Base-by-base conservation (phyloP, 2,329 filamentous ascomycete species). In the Hymenoscyphus fructigenus region DNA sequence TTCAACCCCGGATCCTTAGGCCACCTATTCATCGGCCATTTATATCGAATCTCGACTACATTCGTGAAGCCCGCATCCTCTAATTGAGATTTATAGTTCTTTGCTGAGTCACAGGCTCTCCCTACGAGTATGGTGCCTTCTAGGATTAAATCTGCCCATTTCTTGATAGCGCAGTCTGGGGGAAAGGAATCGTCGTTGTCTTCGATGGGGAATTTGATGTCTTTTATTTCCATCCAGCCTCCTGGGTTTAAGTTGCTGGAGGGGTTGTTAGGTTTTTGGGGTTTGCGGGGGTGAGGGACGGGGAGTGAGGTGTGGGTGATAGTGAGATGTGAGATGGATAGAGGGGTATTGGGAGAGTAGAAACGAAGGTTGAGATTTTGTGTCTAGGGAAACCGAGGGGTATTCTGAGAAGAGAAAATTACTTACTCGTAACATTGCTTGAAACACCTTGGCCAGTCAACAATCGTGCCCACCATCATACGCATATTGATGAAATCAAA, bases 401-500 rank as follows among this genome's bases (percentile, higher is more conserved):
- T 50, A 14, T 6, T 5, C n/a, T n/a, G n/a, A 28, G 47, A 28
- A 28, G 26, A 34, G 57, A 5, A 12, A 17, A n/a, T 38, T 14
- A 50, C 38, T 38, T 20, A 64, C 62, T 64, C 62, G 36, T 63
- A 68, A 23, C 62, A 63, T 59, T 67, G 65, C 12, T 32, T 59
- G 50, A 68, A 62, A 15, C 65, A 61, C n/a, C 47, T 57, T 4
- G 63, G 61, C 67, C 67, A 68, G 38, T 65, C 59, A 2, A 29
- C 50, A 20, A 71, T 57, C 1, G 66, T 66, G 10, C 68, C 68
- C 10, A 63, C 53, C 44, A 73, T 62, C 34, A 66, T 62, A 17
- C 86, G 80, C 20, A 82, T 80, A 70, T 87, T 84, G 59, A 88
- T 82, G 66, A 85, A 86, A 72, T 88, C 85, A 63, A 88, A 87